These are phyloP conservation scores for Martensiomyces pterosporus DNA, from an alignment of 192 early-diverging fungal species.

Conservation along the genomic window DNA sequence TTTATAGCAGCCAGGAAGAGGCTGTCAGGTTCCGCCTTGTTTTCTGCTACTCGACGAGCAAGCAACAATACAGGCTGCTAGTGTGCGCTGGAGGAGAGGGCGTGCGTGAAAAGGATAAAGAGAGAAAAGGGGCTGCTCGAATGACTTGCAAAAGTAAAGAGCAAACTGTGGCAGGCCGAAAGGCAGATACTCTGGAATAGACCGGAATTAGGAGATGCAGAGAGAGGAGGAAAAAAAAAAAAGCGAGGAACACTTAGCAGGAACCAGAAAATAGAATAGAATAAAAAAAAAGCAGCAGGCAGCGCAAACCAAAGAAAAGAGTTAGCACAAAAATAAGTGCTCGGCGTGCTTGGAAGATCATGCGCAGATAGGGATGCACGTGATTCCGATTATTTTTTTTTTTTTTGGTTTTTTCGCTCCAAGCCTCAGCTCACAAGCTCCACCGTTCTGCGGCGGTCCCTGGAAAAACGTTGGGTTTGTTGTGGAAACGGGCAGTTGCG, in stretches of 20 bases:
- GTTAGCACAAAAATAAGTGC: slow-evolving; percentile 1
- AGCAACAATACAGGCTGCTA: no score
- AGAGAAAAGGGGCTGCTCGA: neutral
- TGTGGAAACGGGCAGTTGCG: no score
- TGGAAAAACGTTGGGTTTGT: no score
- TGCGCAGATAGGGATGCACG: slow-evolving; percentile 24
- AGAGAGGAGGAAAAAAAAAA: slow-evolving; percentile 1
- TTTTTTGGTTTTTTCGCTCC: no score
- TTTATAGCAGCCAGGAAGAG: no score
- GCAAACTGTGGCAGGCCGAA: no score
- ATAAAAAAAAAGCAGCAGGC: neutral
- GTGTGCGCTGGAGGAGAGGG: slow-evolving; percentile 2
- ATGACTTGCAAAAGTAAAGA: no score
- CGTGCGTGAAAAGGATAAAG: neutral
- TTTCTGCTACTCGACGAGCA: no score
- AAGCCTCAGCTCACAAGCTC: no score
- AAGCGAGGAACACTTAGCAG: neutral
- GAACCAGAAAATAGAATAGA: neutral
- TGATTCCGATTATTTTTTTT: slow-evolving; percentile 31
- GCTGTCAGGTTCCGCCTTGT: no score
- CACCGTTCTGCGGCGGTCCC: no score
- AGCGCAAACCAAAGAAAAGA: neutral
- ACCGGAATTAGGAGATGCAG: slow-evolving; percentile 1
- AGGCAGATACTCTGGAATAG: no score
- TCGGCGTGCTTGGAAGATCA: slow-evolving; percentile 39